phyloP scores from a whole-genome alignment of 1,284 basidiomycete genomes.

The Cryptococcus hybrid region DNA sequence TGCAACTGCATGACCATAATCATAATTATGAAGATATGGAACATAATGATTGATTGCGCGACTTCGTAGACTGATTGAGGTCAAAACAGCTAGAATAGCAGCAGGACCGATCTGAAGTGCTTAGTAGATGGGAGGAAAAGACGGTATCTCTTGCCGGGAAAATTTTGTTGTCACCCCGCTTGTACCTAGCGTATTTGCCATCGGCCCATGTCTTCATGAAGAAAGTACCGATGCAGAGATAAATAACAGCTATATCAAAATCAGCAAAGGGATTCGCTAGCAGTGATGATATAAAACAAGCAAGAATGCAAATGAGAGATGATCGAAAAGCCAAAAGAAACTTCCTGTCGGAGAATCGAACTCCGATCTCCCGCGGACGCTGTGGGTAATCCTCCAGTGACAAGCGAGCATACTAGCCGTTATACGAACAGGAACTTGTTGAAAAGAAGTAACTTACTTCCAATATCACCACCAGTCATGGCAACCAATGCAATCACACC shows the following conservation, averaged over 20 bases:
- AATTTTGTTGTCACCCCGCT: constrained; percentile 75
- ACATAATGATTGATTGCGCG: not conserved
- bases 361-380: not conserved
- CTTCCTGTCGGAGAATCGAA: not conserved
- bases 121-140: constrained; percentile 35
- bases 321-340: not conserved
- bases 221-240: constrained; percentile 63
- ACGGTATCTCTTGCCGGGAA: constrained; percentile 46
- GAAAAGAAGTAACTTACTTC: constrained; percentile 57
- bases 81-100: too few relatives aligned
- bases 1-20: not conserved
- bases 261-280: not conserved
- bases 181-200: constrained; percentile 89
- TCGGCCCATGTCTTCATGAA: constrained; percentile 88
- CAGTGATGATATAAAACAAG: not conserved
- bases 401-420: not conserved
- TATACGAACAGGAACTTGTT: not conserved
- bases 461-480: constrained; percentile 72
- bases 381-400: not conserved
- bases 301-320: not conserved
- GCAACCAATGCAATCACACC: constrained; percentile 71
- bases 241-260: constrained; percentile 61
- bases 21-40: not conserved
- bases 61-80: too few relatives aligned
- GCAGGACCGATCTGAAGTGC: too few relatives aligned